phyloP scores from a whole-genome alignment of 805 yeast species.

The Sungouiozyma intestinalis region DNA sequence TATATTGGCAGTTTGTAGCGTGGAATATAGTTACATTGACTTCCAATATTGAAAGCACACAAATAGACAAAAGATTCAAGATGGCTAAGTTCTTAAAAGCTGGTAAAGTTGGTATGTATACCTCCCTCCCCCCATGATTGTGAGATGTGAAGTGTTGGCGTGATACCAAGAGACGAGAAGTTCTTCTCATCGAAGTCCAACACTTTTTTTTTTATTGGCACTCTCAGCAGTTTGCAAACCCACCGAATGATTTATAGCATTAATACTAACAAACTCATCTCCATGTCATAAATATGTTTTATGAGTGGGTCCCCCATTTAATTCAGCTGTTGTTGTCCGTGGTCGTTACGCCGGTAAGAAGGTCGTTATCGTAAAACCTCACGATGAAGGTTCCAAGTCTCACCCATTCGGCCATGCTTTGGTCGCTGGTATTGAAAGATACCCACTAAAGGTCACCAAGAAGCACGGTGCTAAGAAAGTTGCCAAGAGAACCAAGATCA shows the following conservation, averaged over 20 bases:
- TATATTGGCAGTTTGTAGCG: neutral
- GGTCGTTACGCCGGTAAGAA: slow-evolving; percentile 99
- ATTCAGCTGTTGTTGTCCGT: slow-evolving; percentile 91
- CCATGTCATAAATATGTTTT: neutral
- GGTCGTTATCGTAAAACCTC: slow-evolving; percentile 97
- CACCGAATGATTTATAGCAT: no score
- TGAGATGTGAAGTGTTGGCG: no score
- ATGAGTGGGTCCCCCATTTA: slow-evolving; percentile 1
- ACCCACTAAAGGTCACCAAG: slow-evolving; percentile 94
- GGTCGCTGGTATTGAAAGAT: slow-evolving; percentile 98
- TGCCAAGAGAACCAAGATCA: slow-evolving; percentile 94
- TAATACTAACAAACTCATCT: slow-evolving; percentile 16
- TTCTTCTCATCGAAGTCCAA: no score
- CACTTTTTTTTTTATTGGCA: no score
- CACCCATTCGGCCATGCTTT: slow-evolving; percentile 99
- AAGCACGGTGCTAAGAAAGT: slow-evolving; percentile 91
- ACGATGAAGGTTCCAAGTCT: slow-evolving; percentile 96
- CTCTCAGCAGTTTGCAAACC: no score
- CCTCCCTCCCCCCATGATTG: no score
- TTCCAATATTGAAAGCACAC: slow-evolving; percentile 4
- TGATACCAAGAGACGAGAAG: no score
- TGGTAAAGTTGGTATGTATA: slow-evolving; percentile 79
- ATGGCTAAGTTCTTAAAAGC: slow-evolving; percentile 99
- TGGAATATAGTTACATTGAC: neutral
- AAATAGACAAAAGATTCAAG: slow-evolving; percentile 31